phyloP scores from a whole-genome alignment of 2,329 filamentous ascomycete species.

The Penicillium sp. region DNA sequence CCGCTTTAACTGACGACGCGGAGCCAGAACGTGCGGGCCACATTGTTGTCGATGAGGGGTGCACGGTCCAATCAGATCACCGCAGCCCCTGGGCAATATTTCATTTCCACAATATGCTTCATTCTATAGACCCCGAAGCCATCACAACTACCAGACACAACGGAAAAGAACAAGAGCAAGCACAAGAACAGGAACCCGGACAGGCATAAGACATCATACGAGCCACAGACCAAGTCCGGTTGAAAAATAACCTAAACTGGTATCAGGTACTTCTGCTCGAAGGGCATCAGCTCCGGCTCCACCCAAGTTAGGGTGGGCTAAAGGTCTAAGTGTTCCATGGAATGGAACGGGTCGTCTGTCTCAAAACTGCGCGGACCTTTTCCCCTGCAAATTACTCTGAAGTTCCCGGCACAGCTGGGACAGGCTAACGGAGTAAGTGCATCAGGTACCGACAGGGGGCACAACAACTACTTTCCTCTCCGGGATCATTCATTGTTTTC shows the following conservation, averaged over 20 bases:
- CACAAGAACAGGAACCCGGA: neutral
- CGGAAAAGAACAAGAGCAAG: neutral
- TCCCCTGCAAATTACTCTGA: constrained; percentile 1
- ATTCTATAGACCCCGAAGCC: neutral
- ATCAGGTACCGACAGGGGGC: neutral
- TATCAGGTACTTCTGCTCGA: neutral
- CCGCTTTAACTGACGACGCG: neutral
- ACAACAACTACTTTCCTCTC: neutral
- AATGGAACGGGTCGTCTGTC: constrained; percentile 16
- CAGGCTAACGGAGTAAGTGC: neutral
- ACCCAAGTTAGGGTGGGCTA: neutral
- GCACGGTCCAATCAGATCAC: constrained; percentile 10
- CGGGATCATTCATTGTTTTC: neutral
- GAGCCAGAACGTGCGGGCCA: constrained; percentile 15
- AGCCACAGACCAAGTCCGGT: neutral
- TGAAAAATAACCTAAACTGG: neutral
- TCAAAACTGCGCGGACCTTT: constrained; percentile 8
- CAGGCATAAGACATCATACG: neutral
- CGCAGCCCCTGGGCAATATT: neutral
- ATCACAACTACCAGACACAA: neutral
- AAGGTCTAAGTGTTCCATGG: constrained; percentile 4
- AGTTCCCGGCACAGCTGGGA: neutral
- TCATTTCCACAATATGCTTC: neutral
- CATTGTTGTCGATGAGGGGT: neutral
- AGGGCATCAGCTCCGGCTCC: constrained; percentile 3